A percentile compares a stretch with the other conserved stretches of the same genome.
Evolutionary conservation across 148 eudicot genomes (phyloP).

Genomic region (Rhododendron kiyosumense): DNA sequence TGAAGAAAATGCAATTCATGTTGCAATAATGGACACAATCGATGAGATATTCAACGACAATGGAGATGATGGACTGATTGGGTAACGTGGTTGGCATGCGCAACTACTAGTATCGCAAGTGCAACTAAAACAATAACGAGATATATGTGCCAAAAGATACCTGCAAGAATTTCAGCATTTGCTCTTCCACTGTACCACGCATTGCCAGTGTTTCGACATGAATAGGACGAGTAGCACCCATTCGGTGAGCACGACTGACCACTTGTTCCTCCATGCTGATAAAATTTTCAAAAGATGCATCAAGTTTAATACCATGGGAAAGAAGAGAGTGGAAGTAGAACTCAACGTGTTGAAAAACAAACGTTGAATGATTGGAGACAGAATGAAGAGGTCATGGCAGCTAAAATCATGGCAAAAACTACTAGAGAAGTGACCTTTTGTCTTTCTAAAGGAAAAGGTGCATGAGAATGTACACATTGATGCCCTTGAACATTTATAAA

Average conservation of each 20-base stretch:
- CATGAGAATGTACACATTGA: not conserved
- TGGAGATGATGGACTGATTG: not conserved
- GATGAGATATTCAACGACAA: not conserved
- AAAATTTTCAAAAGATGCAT: conserved; percentile 17
- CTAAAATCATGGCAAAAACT: not conserved
- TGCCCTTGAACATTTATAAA: not conserved
- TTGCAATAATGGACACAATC: not conserved
- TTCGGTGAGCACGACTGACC: conserved; percentile 98
- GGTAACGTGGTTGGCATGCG: not conserved
- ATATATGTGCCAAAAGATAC: conserved; percentile 20
- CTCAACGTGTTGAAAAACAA: not conserved
- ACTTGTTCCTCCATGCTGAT: conserved; percentile 98
- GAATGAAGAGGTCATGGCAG: not conserved
- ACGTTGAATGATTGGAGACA: not conserved
- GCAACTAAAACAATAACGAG: not conserved
- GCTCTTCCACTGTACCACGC: conserved; percentile 96
- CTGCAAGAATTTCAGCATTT: conserved; percentile 92
- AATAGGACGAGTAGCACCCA: conserved; percentile 96
- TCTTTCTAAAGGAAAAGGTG: not conserved
- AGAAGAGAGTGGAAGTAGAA: not conserved
- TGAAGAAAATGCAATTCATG: not conserved
- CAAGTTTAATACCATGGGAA: not conserved
- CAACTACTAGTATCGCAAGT: not conserved
- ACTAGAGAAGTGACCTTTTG: not conserved
- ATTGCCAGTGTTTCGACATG: conserved; percentile 92